phyloP scores from a whole-genome alignment of 441 rosid genomes.

The Kokia cookei region DNA sequence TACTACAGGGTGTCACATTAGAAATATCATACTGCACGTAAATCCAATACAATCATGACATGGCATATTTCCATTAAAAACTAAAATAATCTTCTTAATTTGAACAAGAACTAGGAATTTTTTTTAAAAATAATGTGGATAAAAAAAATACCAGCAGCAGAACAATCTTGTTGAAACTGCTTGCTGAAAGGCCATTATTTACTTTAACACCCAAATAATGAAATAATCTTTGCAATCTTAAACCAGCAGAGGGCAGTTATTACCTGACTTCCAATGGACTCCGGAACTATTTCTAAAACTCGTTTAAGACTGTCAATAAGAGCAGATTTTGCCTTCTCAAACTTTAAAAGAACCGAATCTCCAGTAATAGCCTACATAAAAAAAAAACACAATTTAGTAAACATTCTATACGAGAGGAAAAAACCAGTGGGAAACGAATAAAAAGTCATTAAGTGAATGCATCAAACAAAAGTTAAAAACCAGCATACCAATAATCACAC shows the following conservation, averaged over 20 bases:
- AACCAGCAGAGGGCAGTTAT: neutral
- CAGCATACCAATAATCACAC: neutral
- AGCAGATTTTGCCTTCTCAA: constrained; percentile 72
- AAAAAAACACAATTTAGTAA: neutral
- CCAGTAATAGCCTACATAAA: constrained; percentile 86
- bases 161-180: neutral
- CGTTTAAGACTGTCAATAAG: constrained; percentile 82
- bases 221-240: neutral
- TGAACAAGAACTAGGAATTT: neutral
- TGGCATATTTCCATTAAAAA: neutral
- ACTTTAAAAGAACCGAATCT: constrained; percentile 82
- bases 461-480: neutral
- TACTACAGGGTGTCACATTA: neutral
- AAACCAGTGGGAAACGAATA: neutral
- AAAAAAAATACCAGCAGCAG: neutral
- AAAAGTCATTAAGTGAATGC: neutral
- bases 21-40: neutral
- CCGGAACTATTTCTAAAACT: constrained; percentile 93
- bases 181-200: neutral
- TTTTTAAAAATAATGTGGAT: neutral
- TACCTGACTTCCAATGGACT: constrained; percentile 87
- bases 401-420: neutral
- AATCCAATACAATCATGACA: neutral
- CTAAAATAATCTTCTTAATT: neutral
- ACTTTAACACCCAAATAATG: neutral